Base-by-base conservation (phyloP, 345 rosid genomes). In the Eucalyptus marginata region DNA sequence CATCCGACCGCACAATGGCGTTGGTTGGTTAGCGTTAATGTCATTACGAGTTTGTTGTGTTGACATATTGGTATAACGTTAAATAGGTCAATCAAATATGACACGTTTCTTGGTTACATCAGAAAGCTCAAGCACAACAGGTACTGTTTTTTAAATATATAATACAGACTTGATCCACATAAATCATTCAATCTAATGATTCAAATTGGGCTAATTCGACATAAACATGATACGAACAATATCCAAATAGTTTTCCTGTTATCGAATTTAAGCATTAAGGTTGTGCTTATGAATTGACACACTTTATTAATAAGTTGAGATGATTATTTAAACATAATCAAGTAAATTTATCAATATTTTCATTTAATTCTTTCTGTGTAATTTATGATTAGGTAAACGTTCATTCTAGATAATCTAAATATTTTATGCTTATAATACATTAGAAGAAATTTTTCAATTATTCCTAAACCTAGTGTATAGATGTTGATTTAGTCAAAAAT, bases 401-500 rank as follows among this genome's bases (percentile, higher is more conserved):
- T 33, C 80, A 68, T 68, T 68, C 13, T 31, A 68, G 43, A 31
- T 66, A 33, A 68, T 68, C 44, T 33, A 31, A 33, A 33, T 68
- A 33, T 36, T 36, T 36, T 36, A 36, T 36, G 40, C 40, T 36
- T 36, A 31, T 31, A 17, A 66, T 66, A 31, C 22, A 66, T 8
- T 66, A 33, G 1, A 71, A 40, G 24, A 71, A 71, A 33, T 71
- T 33, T 9, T 33, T 18, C 7, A 33, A 33, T 71, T 40, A 3
- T 3, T 1, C 7, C 25, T 71, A 17, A 68, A 71, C 11, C 12
- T 18, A 71, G 6, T 1, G 13, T 68, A 68, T 8, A 0, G 0
- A 71, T 71, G 44, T 10, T 0, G 1, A 4, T 64, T 64, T 3
- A 15, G 11, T 64, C 0, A n/a, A 4, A 64, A 31, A 5, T 4